A percentile compares a stretch with the other conserved stretches of the same genome.
These are phyloP conservation scores for Ehretia macrophylla DNA, from an alignment of 257 asterid species.

Conservation along the genomic window DNA sequence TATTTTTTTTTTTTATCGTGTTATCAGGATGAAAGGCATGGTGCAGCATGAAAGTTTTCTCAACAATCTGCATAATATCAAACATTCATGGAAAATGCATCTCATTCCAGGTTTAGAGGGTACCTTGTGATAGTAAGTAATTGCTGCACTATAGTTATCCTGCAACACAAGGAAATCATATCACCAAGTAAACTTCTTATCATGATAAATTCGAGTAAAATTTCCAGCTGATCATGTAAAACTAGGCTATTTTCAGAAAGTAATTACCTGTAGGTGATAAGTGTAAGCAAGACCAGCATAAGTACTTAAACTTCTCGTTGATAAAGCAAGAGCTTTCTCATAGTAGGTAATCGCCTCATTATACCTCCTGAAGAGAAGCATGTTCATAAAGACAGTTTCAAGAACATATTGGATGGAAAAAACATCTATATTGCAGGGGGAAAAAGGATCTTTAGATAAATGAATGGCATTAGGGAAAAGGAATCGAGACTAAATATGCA, in stretches of 20 bases:
- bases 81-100: too few relatives aligned
- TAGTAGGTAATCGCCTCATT: constrained; percentile 74
- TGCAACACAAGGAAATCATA: constrained; percentile 24
- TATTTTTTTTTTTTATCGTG: background rate
- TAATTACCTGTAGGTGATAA: constrained; percentile 76
- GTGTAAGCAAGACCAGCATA: constrained; percentile 98
- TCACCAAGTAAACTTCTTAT: background rate
- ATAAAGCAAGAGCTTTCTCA: constrained; percentile 92
- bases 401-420: background rate
- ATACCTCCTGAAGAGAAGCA: constrained; percentile 64
- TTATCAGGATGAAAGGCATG: background rate
- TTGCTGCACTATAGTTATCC: constrained; percentile 78
- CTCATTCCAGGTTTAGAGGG: background rate
- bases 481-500: too few relatives aligned
- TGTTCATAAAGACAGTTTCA: background rate
- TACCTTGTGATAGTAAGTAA: constrained; percentile 91
- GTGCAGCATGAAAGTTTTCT: too few relatives aligned
- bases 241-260: background rate
- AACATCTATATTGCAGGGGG: background rate
- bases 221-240: background rate
- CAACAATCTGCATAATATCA: too few relatives aligned
- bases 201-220: background rate
- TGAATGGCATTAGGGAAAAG: background rate
- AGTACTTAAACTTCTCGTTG: constrained; percentile 82
- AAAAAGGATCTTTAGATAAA: background rate